Evolutionary conservation across 305 asterid species (phyloP).

Genomic region (Fraxinus greggii): DNA sequence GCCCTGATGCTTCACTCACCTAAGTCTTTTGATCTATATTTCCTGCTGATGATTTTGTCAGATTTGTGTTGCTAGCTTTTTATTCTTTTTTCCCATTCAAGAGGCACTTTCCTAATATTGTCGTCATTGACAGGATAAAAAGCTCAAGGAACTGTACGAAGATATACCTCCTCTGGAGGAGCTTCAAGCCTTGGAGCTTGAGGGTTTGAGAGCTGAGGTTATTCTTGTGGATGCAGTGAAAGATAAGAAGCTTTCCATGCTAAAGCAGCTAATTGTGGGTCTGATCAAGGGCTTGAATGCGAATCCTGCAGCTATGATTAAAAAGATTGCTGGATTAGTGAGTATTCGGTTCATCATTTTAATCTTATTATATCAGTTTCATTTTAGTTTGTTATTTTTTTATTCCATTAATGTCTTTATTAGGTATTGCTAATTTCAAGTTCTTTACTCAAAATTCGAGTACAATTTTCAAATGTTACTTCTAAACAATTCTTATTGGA

Average conservation of each 20-base stretch:
- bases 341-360: slow-evolving; percentile 36
- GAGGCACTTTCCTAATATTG: slow-evolving; percentile 14
- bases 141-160: slow-evolving; percentile 77
- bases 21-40: neutral
- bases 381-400: slow-evolving; percentile 1
- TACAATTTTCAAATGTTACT: slow-evolving; percentile 14
- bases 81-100: neutral
- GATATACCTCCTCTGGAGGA: slow-evolving; percentile 86
- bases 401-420: neutral
- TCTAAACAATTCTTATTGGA: slow-evolving; percentile 13
- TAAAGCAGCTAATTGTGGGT: slow-evolving; percentile 73
- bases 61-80: neutral
- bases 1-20: slow-evolving; percentile 17
- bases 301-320: slow-evolving; percentile 77
- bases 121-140: slow-evolving; percentile 63
- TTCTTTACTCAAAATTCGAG: neutral
- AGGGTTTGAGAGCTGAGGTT: slow-evolving; percentile 76
- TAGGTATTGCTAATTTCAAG: neutral
- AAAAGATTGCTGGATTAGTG: slow-evolving; percentile 95
- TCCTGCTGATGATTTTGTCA: neutral
- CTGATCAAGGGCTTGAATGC: slow-evolving; percentile 81
- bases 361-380: slow-evolving; percentile 11
- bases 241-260: slow-evolving; percentile 88
- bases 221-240: slow-evolving; percentile 82
- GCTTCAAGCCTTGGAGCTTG: slow-evolving; percentile 75